phyloP scores from a whole-genome alignment of 2,329 filamentous ascomycete genomes.

The Periglandula ipomoeae region DNA sequence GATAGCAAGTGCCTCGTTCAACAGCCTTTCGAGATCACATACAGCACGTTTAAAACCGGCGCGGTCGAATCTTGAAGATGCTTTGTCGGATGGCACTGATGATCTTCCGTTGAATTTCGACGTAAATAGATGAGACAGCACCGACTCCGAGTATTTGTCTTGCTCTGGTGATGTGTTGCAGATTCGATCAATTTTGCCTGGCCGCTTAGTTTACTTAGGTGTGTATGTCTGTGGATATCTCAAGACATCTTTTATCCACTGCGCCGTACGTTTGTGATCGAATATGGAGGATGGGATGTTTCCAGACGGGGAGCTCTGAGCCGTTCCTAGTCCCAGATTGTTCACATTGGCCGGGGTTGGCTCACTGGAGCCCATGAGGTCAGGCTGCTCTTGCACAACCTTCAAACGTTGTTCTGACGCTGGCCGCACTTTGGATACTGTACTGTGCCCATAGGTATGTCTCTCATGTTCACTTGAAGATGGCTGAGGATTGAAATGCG shows the following conservation, averaged over 20 bases:
- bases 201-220: slow-evolving; percentile 20
- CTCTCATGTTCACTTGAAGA: neutral
- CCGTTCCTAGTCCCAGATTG: neutral
- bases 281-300: slow-evolving; percentile 20
- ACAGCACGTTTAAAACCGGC: slow-evolving; percentile 26
- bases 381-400: no score
- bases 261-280: slow-evolving; percentile 23
- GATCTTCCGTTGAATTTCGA: slow-evolving; percentile 11
- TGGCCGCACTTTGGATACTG: slow-evolving; percentile 7
- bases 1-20: slow-evolving; percentile 36
- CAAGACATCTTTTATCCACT: slow-evolving; percentile 25
- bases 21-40: slow-evolving; percentile 34
- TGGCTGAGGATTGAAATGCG: slow-evolving; percentile 4
- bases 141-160: slow-evolving; percentile 15
- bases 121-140: slow-evolving; percentile 10
- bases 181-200: slow-evolving; percentile 8
- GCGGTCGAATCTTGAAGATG: slow-evolving; percentile 17
- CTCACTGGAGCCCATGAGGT: neutral
- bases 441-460: slow-evolving; percentile 3
- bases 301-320: slow-evolving; percentile 7
- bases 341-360: neutral
- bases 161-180: slow-evolving; percentile 9
- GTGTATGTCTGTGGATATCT: slow-evolving; percentile 16
- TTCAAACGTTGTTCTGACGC: neutral
- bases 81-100: slow-evolving; percentile 13